Percentiles rank a stretch among this genome's conserved stretches.
Evolutionary conservation across 176 grass and related monocot species (phyloP).

Genomic region (Oryza glumipatula): DNA sequence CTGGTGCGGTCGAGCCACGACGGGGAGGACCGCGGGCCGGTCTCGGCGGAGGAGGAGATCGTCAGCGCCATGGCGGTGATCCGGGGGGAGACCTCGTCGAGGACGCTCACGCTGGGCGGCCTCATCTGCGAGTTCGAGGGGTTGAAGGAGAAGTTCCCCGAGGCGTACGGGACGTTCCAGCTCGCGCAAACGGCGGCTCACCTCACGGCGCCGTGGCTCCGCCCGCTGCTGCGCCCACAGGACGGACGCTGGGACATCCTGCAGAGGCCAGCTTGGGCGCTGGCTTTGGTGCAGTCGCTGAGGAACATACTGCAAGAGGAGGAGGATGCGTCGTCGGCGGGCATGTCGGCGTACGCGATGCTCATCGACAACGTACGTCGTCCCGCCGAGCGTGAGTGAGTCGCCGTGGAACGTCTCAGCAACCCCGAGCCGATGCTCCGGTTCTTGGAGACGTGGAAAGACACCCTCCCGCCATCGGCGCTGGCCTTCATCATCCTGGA

Average conservation of each 20-base stretch:
- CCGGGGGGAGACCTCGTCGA: constrained; percentile 33
- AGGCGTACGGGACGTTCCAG: constrained; percentile 50
- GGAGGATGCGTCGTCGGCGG: neutral
- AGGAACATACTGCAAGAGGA: constrained; percentile 37
- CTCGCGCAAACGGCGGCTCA: constrained; percentile 39
- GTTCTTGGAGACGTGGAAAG: constrained; percentile 61
- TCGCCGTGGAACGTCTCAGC: constrained; percentile 45
- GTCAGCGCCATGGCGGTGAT: constrained; percentile 28
- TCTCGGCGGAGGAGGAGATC: neutral
- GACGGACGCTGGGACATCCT: neutral
- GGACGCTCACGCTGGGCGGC: constrained; percentile 44
- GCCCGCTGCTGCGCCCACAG: constrained; percentile 40
- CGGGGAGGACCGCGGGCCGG: neutral
- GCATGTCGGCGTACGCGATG: constrained; percentile 55
- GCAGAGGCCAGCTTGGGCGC: neutral
- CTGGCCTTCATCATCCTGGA: constrained; percentile 49
- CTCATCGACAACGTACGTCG: constrained; percentile 57
- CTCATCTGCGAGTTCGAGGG: constrained; percentile 47
- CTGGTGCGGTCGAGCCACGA: constrained; percentile 37
- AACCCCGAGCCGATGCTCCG: constrained; percentile 58
- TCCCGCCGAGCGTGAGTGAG: constrained; percentile 44
- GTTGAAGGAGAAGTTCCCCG: constrained; percentile 44
- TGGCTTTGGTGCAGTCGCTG: constrained; percentile 43
- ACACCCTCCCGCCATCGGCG: constrained; percentile 46
- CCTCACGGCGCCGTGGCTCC: constrained; percentile 50